phyloP scores from a whole-genome alignment of 1,139 yeast genomes.

The Pneumocystis sp. region DNA sequence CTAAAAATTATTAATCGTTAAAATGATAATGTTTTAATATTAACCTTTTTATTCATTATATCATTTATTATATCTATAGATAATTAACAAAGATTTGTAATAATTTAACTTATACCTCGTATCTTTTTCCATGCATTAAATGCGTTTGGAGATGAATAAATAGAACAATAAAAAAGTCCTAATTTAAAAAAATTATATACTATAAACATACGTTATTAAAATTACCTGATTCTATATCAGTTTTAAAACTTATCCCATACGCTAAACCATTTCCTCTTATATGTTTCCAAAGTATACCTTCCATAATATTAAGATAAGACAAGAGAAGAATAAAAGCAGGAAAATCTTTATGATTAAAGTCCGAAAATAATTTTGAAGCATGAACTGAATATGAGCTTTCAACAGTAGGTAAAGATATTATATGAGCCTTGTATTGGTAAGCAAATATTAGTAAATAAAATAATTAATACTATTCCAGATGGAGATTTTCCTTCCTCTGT shows the following conservation, averaged over 20 bases:
- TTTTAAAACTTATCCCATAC: constrained; percentile 60
- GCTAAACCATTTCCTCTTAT: constrained; percentile 93
- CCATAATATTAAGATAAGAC: constrained; percentile 70
- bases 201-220: background rate
- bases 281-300: constrained; percentile 96
- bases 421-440: constrained; percentile 30
- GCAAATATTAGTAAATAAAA: background rate
- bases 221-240: constrained; percentile 37
- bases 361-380: constrained; percentile 47
- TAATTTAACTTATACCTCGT: constrained; percentile 47
- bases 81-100: constrained; percentile 43
- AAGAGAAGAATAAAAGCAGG: constrained; percentile 60
- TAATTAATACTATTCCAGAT: background rate
- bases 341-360: constrained; percentile 51
- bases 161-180: constrained; percentile 49
- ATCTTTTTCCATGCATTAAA: constrained; percentile 47
- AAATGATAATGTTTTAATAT: background rate
- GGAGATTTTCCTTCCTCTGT: background rate
- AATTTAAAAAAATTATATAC: background rate
- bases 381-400: constrained; percentile 67
- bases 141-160: constrained; percentile 70
- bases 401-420: constrained; percentile 69
- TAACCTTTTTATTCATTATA: constrained; percentile 61
- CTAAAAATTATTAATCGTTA: constrained; percentile 44
- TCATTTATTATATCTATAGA: constrained; percentile 45